Evolutionary conservation across 495 filamentous ascomycete species (phyloP).

Genomic region (Hypoxylon rickii): DNA sequence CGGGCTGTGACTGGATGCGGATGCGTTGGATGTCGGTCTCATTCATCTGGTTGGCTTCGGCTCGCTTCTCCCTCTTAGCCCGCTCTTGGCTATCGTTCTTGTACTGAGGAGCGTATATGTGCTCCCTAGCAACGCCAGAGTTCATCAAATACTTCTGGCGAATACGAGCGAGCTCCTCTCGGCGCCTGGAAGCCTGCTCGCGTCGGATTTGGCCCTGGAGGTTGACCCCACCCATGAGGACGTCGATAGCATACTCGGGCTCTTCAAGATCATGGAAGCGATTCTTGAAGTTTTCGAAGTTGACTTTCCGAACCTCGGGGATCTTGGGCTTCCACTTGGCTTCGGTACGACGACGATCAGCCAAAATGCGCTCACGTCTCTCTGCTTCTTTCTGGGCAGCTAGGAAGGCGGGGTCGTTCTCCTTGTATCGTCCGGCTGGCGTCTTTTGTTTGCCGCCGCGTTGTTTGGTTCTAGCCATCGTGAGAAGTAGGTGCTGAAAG

Average conservation of each 20-base stretch:
- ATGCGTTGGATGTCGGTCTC: conserved; percentile 42
- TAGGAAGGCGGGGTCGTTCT: conserved; percentile 17
- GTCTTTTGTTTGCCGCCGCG: conserved; percentile 1
- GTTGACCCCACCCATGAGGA: conserved; percentile 35
- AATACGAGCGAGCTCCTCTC: conserved; percentile 35
- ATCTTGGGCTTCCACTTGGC: conserved; percentile 42
- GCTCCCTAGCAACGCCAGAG: conserved; percentile 22
- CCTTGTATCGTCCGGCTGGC: conserved; percentile 1
- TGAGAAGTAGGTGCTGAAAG: neutral
- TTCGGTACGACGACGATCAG: conserved; percentile 34
- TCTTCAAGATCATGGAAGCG: conserved; percentile 36
- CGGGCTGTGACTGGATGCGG: conserved; percentile 44
- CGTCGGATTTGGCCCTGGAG: conserved; percentile 41
- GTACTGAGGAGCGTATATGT: neutral
- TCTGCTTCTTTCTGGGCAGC: conserved; percentile 37
- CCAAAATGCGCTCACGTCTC: conserved; percentile 34
- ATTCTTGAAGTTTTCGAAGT: conserved; percentile 48
- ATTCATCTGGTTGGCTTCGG: conserved; percentile 26
- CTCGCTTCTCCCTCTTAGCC: conserved; percentile 24
- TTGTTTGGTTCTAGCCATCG: conserved; percentile 20
- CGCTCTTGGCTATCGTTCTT: conserved; percentile 24
- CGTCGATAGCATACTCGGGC: conserved; percentile 43
- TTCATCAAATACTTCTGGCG: conserved; percentile 36
- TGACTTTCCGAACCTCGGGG: conserved; percentile 40
- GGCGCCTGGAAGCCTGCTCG: conserved; percentile 33